Base-by-base conservation (phyloP, 495 filamentous ascomycete species). In the Xylaria flabelliformis region DNA sequence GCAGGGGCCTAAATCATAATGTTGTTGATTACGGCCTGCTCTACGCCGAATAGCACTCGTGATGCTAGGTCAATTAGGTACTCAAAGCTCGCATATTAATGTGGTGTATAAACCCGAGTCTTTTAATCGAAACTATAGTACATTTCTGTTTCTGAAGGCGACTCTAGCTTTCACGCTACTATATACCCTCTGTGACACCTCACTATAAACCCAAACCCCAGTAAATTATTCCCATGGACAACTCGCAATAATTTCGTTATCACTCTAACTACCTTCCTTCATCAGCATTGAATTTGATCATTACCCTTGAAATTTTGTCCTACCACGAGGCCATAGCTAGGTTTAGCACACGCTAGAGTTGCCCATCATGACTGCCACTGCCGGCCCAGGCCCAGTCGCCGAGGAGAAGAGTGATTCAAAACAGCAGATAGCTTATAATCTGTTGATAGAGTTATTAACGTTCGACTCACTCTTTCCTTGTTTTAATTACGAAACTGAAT, bases 371-470 rank as follows among this genome's bases (percentile, higher is more conserved):
- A 67, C 64, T 15, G 26, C 48, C 32, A 55, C 26, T 42, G 13
- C 64, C 3, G 34, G 34, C 46, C 13, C 48, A 24, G 32, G 46
- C 64, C 48, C 29, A 32, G 64, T 34, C 34, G 46, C 32, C 29
- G 64, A 67, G 48, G 48, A 67, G 32, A 67, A 36, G 26, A 39
- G 32, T n/a, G 64, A 55, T 24, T 41, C 64, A 55, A 67, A 67
- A 44, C 64, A 67, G 34, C 64, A 67, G 64, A 67, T 67, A 55
- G 64, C 64, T 19, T 67, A 67, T 17, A 67, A 67, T 67, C 64
- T 67, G 64, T 67, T 67, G 64, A 67, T 67, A 67, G 64, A 67
- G 34, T 34, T 67, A 53, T 67, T 67, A 67, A 67, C 64, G 64
- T 67, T 55, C 48, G 64, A 41, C 29, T 50, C 39, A 6, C 32